A percentile compares a stretch with the other conserved stretches of the same genome.
These are phyloP conservation scores for Epichloe coenophiala DNA, from an alignment of 2,329 filamentous ascomycete species.

Conservation along the genomic window DNA sequence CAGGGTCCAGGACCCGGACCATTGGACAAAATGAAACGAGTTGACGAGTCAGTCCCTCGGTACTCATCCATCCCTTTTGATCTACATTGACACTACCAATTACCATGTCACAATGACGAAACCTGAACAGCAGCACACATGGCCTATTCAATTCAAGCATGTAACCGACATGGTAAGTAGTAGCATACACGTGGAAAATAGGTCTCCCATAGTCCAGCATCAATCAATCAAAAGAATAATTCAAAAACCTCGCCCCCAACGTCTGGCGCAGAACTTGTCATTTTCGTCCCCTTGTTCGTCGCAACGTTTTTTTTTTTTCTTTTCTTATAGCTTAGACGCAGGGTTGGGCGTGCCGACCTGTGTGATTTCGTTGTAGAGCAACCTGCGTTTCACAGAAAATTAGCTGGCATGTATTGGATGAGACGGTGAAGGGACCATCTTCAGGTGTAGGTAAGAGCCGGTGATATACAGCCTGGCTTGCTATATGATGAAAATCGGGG, in stretches of 20 bases:
- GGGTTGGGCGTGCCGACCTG: slow-evolving; percentile 47
- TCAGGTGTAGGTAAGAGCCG: background rate
- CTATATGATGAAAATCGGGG: too few species aligned
- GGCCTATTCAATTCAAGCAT: background rate
- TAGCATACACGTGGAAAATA: background rate
- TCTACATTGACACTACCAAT: background rate
- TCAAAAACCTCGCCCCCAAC: background rate
- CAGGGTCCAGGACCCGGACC: too few species aligned
- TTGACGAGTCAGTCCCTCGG: too few species aligned
- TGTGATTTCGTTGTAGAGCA: slow-evolving; percentile 83
- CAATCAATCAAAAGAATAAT: too few species aligned
- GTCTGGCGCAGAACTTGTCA: background rate
- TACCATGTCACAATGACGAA: background rate
- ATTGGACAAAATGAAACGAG: too few species aligned
- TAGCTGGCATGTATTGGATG: background rate
- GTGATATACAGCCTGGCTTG: background rate
- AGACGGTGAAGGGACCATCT: background rate
- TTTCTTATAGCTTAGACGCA: slow-evolving; percentile 47
- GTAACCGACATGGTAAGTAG: background rate
- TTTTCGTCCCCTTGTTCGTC: background rate
- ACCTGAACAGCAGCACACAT: background rate
- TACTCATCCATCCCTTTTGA: too few species aligned
- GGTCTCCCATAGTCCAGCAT: background rate
- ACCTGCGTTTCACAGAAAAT: slow-evolving; percentile 28
- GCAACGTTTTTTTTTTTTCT: slow-evolving; percentile 19